Evolutionary conservation across 371 early-diverging fungal species (phyloP), one percentile per base, ranked within the genome.

Genomic region (Circinella umbellata): DNA sequence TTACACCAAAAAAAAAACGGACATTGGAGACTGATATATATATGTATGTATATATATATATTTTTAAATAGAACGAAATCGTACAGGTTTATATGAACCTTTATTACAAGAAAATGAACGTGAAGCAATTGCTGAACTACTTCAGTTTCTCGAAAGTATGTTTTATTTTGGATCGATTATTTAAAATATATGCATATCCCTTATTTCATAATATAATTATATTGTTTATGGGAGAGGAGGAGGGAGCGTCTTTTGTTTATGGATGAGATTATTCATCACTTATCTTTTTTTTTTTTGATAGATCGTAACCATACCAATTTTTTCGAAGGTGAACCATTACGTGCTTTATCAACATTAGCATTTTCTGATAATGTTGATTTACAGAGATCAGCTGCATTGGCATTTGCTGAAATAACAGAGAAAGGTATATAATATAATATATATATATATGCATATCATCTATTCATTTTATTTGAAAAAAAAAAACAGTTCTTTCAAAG

Each of bases 371-470:
- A 94, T 74, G 88, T 95, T 20, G 95, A 94, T 70, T 76, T 95
- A 59, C 94, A 95, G 76, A 83, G 95, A 55, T 95, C 95, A 17
- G 96, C 96, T 1, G 95, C 97, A 27, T 81, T 95, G 61, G 95
- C 95, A 1, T 96, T 96, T 84, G 95, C 94, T 53, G 96, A 96
- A 81, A 91, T 96, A 51, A 94, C 96, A 9, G 97, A 96, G 76
- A 91, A 90, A 81, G 90, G 90, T 89, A 53, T 6, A 9, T 6
- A 39, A 39, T 4, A 39, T 6, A 39, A 10, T 39, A 39, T 6
- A 6, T 10, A 39, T 6, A 6, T 10, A 39, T 39, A 4, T 10
- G 39, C 11, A 42, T 11, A 11, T 42, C 42, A 42, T 42, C 42
- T 42, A 42, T 42, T 11, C 42, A 42, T 42, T 11, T 42, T 11